phyloP scores from a whole-genome alignment of 2,329 filamentous ascomycete species.

The Ceratocystiopsis sp. region DNA sequence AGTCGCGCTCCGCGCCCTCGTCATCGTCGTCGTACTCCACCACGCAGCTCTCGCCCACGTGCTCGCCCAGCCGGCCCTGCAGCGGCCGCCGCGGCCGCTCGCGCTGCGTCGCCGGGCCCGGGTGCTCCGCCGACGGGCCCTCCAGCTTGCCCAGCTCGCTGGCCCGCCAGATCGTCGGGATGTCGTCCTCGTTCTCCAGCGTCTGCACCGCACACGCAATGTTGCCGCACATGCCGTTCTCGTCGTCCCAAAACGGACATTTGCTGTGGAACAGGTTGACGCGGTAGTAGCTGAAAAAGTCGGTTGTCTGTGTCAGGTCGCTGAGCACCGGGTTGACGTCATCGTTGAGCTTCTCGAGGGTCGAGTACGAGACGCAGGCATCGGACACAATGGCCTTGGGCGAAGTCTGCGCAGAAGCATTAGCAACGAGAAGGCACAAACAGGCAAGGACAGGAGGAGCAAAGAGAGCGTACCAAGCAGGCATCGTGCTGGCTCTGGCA shows the following conservation, averaged over 20 bases:
- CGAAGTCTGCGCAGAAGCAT: constrained; percentile 47
- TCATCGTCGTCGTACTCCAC: constrained; percentile 72
- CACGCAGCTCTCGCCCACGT: constrained; percentile 88
- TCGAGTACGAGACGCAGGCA: constrained; percentile 84
- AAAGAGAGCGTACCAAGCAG: constrained; percentile 28
- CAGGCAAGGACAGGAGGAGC: constrained; percentile 4
- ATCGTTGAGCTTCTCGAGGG: constrained; percentile 69
- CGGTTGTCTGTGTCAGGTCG: constrained; percentile 69
- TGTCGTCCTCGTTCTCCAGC: constrained; percentile 85
- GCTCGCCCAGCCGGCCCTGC: constrained; percentile 65
- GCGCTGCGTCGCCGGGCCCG: constrained; percentile 54
- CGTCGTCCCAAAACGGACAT: constrained; percentile 93
- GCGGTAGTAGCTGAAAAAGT: constrained; percentile 97
- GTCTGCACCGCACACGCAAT: constrained; percentile 93
- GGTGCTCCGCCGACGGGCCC: constrained; percentile 80
- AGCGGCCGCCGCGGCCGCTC: constrained; percentile 58
- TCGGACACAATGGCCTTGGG: constrained; percentile 81
- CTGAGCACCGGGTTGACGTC: constrained; percentile 60
- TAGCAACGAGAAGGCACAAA: constrained; percentile 2
- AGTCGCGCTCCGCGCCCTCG: constrained; percentile 91
- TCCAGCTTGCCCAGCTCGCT: constrained; percentile 84
- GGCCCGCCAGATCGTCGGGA: constrained; percentile 79
- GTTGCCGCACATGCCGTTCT: constrained; percentile 88
- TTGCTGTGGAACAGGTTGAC: constrained; percentile 86
- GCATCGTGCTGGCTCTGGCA: constrained; percentile 30